Base-by-base conservation (phyloP, 495 filamentous ascomycete species). In the Durotheca rogersii region DNA sequence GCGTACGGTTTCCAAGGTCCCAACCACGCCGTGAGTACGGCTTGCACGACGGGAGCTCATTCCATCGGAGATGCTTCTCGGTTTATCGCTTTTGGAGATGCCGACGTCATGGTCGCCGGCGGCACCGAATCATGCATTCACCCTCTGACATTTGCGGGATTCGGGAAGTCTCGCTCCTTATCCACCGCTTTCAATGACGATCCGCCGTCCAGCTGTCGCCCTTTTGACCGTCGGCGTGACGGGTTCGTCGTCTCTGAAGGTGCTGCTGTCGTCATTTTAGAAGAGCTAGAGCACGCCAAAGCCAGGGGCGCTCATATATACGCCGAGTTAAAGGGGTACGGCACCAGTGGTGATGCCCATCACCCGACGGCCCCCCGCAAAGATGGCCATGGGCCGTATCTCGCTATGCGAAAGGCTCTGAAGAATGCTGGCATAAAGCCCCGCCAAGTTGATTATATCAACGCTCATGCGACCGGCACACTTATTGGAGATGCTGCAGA, bases 191-290 rank as follows among this genome's bases (percentile, higher is more conserved):
- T 79, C 70, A 96, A 97, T 62, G 71, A 87, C 43, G 67, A 73
- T n/a, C 90, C 93, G 1, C 43, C 74, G 4, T 75, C 78, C 19
- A 81, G 90, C 32, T 95, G 89, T 6, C 77, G 93, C 15, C 93
- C 93, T 1, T 98, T 96, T 61, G 92, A 98, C 70, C 72, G 72
- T n/a, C 78, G 80, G 45, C 79, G 93, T 4, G 72, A 74, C 31
- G 93, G 93, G 0, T 98, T 98, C 56, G 92, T 98, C 4, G 87
- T 98, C 11, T 84, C 90, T 0, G 93, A 98, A 71, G 93, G 93
- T 2, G 88, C 93, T 1, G 92, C 86, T 4, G 84, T 97, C 0
- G 47, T 96, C 4, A 73, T 98, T 30, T 77, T 98, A 1, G 93
- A 98, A 70, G 91, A 95, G 61, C 73, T 96, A 4, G 85, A 90